Percentiles rank a stretch among this genome's conserved stretches.
These are phyloP conservation scores for Cryptococcus floricola DNA, from an alignment of 1,284 basidiomycete species.

Conservation along the genomic window DNA sequence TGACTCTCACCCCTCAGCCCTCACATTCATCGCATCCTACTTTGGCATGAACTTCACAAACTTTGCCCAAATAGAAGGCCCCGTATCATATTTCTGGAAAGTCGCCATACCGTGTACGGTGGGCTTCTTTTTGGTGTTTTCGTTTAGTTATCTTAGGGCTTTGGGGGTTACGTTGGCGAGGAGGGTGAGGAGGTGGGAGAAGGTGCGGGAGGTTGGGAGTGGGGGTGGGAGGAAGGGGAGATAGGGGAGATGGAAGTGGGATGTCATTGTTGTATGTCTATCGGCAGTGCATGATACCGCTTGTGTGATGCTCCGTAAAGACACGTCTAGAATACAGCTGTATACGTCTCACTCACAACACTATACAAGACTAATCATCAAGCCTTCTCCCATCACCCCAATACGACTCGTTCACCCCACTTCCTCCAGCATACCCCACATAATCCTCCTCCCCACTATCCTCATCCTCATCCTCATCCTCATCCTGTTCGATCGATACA, in stretches of 20 bases:
- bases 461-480: neutral
- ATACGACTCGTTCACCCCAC: neutral
- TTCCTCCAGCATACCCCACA: neutral
- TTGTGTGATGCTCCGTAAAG: no score
- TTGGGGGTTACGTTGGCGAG: conserved; percentile 30
- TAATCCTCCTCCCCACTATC: neutral
- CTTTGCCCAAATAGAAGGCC: conserved; percentile 32
- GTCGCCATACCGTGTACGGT: conserved; percentile 42
- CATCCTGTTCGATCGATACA: neutral
- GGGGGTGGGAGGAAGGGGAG: neutral
- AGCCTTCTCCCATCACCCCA: neutral
- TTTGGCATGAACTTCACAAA: conserved; percentile 45
- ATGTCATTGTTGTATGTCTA: no score
- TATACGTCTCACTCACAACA: no score
- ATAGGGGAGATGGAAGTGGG: no score
- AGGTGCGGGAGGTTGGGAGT: conserved; percentile 22
- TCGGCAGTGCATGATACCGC: no score
- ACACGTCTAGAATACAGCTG: no score
- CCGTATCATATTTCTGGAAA: conserved; percentile 46
- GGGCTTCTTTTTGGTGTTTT: conserved; percentile 47
- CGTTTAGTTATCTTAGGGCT: conserved; percentile 34
- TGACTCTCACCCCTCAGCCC: conserved; percentile 12
- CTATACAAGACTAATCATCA: neutral
- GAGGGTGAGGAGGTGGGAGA: conserved; percentile 24
- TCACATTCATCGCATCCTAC: conserved; percentile 35